Evolutionary conservation across 2,329 filamentous ascomycete genomes (phyloP).

Genomic region (Cytospora leucostoma): DNA sequence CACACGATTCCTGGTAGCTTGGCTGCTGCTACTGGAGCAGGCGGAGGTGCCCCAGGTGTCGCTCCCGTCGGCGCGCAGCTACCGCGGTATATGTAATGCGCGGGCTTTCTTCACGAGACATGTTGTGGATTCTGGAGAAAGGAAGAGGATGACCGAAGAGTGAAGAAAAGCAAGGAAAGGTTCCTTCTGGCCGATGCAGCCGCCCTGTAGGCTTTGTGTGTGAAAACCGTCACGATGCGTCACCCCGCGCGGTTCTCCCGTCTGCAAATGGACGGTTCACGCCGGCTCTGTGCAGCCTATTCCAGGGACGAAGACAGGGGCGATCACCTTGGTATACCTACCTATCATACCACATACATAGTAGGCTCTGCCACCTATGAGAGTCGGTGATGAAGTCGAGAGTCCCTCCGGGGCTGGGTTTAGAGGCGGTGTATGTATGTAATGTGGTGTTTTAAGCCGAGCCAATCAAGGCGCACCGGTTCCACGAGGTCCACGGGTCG

Average conservation of each 20-base stretch:
- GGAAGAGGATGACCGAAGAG: neutral
- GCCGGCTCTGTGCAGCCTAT: slow-evolving; percentile 1
- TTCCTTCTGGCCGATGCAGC: neutral
- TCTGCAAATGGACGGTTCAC: slow-evolving; percentile 8
- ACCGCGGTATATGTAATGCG: neutral
- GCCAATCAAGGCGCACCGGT: slow-evolving; percentile 9
- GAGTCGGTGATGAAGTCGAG: neutral
- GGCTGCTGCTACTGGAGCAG: neutral
- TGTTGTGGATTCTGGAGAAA: neutral
- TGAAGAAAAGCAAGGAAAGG: neutral
- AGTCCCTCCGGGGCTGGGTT: neutral
- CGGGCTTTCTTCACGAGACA: neutral
- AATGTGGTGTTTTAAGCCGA: slow-evolving; percentile 3
- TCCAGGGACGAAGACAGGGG: slow-evolving; percentile 1
- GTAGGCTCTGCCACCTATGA: neutral
- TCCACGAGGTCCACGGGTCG: neutral
- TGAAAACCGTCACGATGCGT: slow-evolving; percentile 6
- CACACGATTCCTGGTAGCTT: slow-evolving; percentile 11
- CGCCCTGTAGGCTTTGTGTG: neutral
- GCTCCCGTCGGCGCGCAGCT: neutral
- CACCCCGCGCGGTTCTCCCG: neutral
- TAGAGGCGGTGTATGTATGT: slow-evolving; percentile 25
- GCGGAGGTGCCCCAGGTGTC: neutral
- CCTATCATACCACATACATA: neutral
- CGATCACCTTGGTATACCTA: neutral